Evolutionary conservation across 78 protist genomes (phyloP).

Genomic region (Isochrysis galbana): DNA sequence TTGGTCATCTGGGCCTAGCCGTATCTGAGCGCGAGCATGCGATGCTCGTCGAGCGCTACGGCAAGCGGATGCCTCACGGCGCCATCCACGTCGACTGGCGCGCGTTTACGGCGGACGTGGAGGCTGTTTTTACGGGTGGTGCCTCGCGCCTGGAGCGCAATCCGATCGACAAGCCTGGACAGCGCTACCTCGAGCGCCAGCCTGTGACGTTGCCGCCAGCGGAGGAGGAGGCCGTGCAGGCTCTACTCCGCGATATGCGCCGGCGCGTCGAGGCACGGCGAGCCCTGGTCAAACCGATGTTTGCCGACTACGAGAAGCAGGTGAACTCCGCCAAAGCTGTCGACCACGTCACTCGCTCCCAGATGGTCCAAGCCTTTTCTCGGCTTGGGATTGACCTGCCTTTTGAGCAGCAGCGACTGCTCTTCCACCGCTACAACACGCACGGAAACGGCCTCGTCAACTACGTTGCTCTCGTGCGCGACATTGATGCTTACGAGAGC

Average conservation of each 20-base stretch:
- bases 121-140: not conserved
- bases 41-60: not conserved
- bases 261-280: too few species aligned
- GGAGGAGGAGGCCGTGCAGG: not conserved
- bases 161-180: too few species aligned
- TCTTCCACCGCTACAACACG: not conserved
- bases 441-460: not conserved
- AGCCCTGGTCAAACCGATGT: slow-evolving; percentile 2
- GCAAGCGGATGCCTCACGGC: not conserved
- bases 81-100: not conserved
- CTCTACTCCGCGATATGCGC: not conserved
- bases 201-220: not conserved
- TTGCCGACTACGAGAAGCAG: not conserved
- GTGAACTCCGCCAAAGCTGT: not conserved
- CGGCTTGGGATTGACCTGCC: not conserved
- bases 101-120: not conserved
- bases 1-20: not conserved
- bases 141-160: too few species aligned
- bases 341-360: not conserved
- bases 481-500: not conserved
- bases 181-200: too few species aligned
- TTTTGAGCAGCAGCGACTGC: not conserved
- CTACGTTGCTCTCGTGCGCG: not conserved
- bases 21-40: not conserved
- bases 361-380: not conserved